Evolutionary conservation across 495 filamentous ascomycete genomes (phyloP).

Genomic region (Halenospora varia): DNA sequence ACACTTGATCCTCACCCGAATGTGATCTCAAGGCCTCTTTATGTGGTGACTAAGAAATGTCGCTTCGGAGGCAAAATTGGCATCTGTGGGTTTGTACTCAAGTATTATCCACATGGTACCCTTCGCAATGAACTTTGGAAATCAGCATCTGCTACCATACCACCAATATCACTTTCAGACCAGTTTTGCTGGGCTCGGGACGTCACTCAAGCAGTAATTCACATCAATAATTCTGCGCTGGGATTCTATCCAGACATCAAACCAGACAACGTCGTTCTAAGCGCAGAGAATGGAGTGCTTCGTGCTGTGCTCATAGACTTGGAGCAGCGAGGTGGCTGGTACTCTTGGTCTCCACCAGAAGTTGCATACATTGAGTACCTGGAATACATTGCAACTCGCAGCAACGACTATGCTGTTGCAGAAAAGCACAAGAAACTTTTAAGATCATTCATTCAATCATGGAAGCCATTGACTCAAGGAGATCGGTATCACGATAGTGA

Average conservation of each 20-base stretch:
- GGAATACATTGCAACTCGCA: constrained; percentile 2
- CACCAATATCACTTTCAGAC: constrained; percentile 7
- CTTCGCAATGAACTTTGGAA: constrained; percentile 25
- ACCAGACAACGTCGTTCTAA: constrained; percentile 16
- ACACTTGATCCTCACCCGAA: constrained; percentile 26
- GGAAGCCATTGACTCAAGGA: constrained; percentile 31
- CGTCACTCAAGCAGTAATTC: constrained; percentile 28
- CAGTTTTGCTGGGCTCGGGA: constrained; percentile 29
- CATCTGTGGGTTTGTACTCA: constrained; percentile 32
- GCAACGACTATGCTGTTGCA: neutral
- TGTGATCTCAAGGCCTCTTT: constrained; percentile 25
- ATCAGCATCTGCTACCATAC: neutral
- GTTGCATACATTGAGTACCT: constrained; percentile 40
- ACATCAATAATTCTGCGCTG: constrained; percentile 23
- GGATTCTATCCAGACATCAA: constrained; percentile 21
- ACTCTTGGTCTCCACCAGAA: constrained; percentile 47
- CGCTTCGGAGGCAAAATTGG: constrained; percentile 31
- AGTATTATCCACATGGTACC: constrained; percentile 27
- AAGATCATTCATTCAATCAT: constrained; percentile 3
- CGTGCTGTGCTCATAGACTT: constrained; percentile 34
- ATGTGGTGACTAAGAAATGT: constrained; percentile 28
- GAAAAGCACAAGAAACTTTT: neutral
- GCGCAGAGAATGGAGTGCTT: neutral
- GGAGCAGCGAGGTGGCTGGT: constrained; percentile 51
- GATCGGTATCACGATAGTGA: neutral